Percentiles rank a stretch among this genome's conserved stretches.
These are phyloP conservation scores for Tolypocladium ovalisporum DNA, from an alignment of 2,329 filamentous ascomycete genomes.

Conservation along the genomic window DNA sequence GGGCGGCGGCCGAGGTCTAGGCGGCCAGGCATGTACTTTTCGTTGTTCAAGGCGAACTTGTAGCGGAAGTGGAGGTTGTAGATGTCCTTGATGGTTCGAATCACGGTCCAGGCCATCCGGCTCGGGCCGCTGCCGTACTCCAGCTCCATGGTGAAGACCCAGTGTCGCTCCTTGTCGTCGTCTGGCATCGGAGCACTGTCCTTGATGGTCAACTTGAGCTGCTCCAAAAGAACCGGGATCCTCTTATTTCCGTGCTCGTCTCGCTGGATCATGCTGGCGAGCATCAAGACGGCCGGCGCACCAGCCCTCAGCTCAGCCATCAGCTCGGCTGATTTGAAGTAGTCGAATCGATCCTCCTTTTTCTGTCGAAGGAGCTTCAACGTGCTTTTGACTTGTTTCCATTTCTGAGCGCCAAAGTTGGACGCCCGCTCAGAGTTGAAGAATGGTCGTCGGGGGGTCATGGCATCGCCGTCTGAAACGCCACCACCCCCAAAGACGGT, in stretches of 20 bases:
- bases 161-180: slow-evolving; percentile 57
- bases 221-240: slow-evolving; percentile 89
- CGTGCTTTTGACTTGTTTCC: slow-evolving; percentile 87
- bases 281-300: slow-evolving; percentile 82
- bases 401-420: slow-evolving; percentile 70
- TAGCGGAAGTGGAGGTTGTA: slow-evolving; percentile 89
- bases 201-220: slow-evolving; percentile 78
- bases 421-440: slow-evolving; percentile 57
- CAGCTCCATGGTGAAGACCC: slow-evolving; percentile 81
- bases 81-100: slow-evolving; percentile 79
- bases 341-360: slow-evolving; percentile 82
- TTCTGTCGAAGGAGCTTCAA: slow-evolving; percentile 69
- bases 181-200: slow-evolving; percentile 64
- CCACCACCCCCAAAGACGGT: slow-evolving; percentile 57
- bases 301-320: slow-evolving; percentile 92
- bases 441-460: slow-evolving; percentile 44
- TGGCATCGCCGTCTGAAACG: slow-evolving; percentile 50
- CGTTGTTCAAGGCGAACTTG: slow-evolving; percentile 74
- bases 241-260: slow-evolving; percentile 93
- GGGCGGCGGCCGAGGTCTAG: slow-evolving; percentile 55
- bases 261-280: slow-evolving; percentile 95
- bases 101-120: slow-evolving; percentile 92
- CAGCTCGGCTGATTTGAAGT: slow-evolving; percentile 88
- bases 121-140: slow-evolving; percentile 95
- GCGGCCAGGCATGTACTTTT: slow-evolving; percentile 65